Conservation (phyloP, 768 basidiomycete genomes). For the Mycena chlorophos region DNA sequence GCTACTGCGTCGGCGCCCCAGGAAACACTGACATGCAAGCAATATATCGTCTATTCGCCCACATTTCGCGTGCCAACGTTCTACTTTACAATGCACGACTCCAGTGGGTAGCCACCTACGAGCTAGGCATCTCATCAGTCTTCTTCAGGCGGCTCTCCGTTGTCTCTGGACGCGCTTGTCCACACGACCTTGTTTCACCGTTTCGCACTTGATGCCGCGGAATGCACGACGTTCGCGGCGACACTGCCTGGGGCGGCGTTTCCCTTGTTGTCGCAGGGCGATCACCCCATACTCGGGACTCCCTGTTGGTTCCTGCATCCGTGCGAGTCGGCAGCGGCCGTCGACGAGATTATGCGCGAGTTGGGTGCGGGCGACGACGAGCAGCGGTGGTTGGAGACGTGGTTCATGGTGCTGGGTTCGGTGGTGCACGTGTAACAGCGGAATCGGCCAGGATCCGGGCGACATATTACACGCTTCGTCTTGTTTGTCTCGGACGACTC, state of each 20-base stretch:
- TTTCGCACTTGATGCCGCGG: slow-evolving; percentile 42
- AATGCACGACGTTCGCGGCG: slow-evolving; percentile 55
- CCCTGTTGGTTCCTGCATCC: slow-evolving; percentile 89
- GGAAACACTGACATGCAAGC: slow-evolving; percentile 48
- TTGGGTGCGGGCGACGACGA: slow-evolving; percentile 30
- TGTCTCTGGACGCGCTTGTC: slow-evolving; percentile 57
- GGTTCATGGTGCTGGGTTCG: slow-evolving; percentile 75
- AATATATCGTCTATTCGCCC: slow-evolving; percentile 75
- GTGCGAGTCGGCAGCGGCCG: slow-evolving; percentile 68
- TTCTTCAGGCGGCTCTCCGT: slow-evolving; percentile 60
- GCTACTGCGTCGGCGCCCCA: slow-evolving; percentile 32
- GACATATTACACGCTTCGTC: slow-evolving; percentile 12
- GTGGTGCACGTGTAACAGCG: slow-evolving; percentile 49
- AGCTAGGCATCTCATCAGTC: slow-evolving; percentile 16
- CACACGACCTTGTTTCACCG: slow-evolving; percentile 60
- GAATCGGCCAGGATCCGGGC: no score
- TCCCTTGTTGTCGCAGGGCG: slow-evolving; percentile 82
- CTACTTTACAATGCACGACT: slow-evolving; percentile 71
- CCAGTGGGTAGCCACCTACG: slow-evolving; percentile 53
- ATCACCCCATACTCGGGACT: slow-evolving; percentile 75
- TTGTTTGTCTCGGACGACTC: not conserved
- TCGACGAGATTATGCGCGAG: slow-evolving; percentile 68
- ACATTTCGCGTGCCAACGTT: slow-evolving; percentile 83
- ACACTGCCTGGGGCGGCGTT: slow-evolving; percentile 54
- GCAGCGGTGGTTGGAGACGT: slow-evolving; percentile 63